phyloP scores from a whole-genome alignment of 2,329 filamentous ascomycete species.

The Phaeomoniella chlamydospora region DNA sequence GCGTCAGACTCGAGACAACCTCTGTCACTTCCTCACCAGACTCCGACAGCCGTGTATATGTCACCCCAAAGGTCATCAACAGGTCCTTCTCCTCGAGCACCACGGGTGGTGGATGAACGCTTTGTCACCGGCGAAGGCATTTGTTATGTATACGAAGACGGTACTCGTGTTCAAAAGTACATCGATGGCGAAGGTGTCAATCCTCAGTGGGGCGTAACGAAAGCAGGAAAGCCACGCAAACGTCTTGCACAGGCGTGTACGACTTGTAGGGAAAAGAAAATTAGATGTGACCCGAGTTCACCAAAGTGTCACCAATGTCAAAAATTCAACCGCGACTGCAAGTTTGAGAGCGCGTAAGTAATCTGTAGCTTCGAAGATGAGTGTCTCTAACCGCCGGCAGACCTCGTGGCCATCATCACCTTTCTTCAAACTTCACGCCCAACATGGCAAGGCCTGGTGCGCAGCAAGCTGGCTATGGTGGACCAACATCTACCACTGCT shows the following conservation, averaged over 20 bases:
- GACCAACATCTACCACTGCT: neutral
- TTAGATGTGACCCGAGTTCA: conserved; percentile 84
- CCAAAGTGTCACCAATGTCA: conserved; percentile 84
- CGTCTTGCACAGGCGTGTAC: conserved; percentile 83
- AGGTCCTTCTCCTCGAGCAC: neutral
- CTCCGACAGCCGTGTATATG: neutral
- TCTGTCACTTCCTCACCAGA: too few relatives aligned
- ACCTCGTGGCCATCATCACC: conserved; percentile 2
- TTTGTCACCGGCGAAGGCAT: conserved; percentile 58
- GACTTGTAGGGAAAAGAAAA: conserved; percentile 91
- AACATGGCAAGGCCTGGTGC: neutral
- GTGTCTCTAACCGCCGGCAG: neutral
- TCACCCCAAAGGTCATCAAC: neutral
- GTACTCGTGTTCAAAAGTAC: conserved; percentile 64
- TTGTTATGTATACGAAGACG: conserved; percentile 79
- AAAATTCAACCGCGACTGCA: conserved; percentile 76
- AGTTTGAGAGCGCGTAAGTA: conserved; percentile 73
- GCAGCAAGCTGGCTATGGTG: neutral
- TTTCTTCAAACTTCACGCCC: conserved; percentile 1
- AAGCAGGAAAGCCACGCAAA: conserved; percentile 86
- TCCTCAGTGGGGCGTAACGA: conserved; percentile 85
- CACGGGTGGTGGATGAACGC: conserved; percentile 22
- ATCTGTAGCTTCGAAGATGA: neutral
- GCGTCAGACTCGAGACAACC: too few relatives aligned
- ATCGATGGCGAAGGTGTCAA: conserved; percentile 82